A percentile compares a stretch with the other conserved stretches of the same genome.
phyloP scores from a whole-genome alignment of 257 asterid species.

The Solanum peruvianum region DNA sequence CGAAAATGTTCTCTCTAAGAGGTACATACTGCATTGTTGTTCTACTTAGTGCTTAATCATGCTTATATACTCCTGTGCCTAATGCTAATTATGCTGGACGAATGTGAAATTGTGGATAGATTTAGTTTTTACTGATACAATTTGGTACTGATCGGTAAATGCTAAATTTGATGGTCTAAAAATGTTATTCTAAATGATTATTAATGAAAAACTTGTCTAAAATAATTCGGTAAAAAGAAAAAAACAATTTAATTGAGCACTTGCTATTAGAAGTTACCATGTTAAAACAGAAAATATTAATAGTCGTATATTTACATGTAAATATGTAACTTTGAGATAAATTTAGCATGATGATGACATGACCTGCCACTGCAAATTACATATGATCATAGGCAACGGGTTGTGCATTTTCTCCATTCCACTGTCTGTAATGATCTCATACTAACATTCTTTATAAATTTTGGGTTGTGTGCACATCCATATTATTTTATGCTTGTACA shows the following conservation, averaged over 20 bases:
- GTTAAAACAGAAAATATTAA: background rate
- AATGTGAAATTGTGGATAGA: background rate
- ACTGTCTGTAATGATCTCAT: background rate
- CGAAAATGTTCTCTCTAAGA: constrained; percentile 77
- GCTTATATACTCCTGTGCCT: background rate
- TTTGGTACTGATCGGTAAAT: background rate
- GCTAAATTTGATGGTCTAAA: background rate
- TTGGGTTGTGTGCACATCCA: background rate
- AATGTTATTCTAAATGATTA: background rate
- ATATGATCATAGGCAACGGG: background rate
- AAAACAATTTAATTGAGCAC: background rate
- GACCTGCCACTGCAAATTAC: background rate
- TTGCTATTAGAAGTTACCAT: background rate
- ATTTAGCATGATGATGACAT: background rate
- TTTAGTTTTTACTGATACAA: background rate
- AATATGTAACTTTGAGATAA: background rate
- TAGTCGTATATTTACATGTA: background rate
- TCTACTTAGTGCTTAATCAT: constrained; percentile 4
- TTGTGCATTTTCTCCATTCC: background rate
- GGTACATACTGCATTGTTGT: constrained; percentile 28
- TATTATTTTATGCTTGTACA: background rate
- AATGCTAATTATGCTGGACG: background rate
- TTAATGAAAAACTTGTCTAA: background rate
- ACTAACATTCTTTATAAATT: background rate
- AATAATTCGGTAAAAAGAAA: background rate